These are phyloP conservation scores for Fusarium sp. DNA, from an alignment of 2,329 filamentous ascomycete species.

Conservation along the genomic window DNA sequence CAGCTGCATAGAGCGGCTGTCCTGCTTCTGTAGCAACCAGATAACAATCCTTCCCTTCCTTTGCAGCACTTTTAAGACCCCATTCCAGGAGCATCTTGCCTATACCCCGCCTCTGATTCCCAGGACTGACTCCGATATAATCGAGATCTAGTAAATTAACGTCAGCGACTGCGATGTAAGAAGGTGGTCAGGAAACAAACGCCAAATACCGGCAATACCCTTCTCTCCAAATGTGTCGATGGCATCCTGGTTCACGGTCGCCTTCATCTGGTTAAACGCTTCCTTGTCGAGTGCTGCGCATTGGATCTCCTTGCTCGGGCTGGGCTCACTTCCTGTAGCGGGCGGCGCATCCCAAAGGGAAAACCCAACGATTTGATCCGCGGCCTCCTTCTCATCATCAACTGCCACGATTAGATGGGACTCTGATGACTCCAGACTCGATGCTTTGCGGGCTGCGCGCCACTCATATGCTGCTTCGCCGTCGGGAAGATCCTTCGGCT, in stretches of 20 bases:
- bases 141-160: constrained; percentile 5
- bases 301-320: not conserved
- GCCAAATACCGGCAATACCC: constrained; percentile 12
- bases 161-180: not conserved
- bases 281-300: constrained; percentile 6
- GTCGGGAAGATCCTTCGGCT: not conserved
- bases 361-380: constrained; percentile 4
- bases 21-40: constrained; percentile 13
- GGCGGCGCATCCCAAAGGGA: constrained; percentile 11
- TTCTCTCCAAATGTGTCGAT: not conserved
- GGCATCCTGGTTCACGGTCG: constrained; percentile 2
- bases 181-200: not conserved
- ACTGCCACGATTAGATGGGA: not conserved
- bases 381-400: not conserved
- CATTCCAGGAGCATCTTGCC: constrained; percentile 1
- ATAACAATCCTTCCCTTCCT: constrained; percentile 7
- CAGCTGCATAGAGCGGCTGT: not conserved
- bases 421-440: not conserved
- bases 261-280: constrained; percentile 5
- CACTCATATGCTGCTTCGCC: constrained; percentile 23
- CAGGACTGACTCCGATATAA: constrained; percentile 9
- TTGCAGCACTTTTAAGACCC: not conserved
- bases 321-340: not conserved
- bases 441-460: constrained; percentile 12
- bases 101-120: constrained; percentile 7